Evolutionary conservation across 108 stramenopile species (phyloP), one percentile per base, ranked within the genome.

Genomic region (Craspedostauros australis): DNA sequence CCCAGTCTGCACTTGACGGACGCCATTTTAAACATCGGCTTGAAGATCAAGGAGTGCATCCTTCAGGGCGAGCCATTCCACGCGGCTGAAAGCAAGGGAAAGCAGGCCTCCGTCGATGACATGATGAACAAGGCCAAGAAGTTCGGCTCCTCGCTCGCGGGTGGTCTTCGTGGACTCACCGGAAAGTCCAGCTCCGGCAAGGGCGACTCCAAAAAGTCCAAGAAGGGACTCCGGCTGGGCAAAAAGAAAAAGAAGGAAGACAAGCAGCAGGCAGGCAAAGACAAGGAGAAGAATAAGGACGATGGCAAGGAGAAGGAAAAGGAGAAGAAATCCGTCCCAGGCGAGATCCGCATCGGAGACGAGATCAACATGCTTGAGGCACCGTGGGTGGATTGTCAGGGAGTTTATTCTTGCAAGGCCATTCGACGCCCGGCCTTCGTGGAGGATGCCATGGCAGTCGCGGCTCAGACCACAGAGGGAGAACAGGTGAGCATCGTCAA

Each of bases 371-470:
- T 92, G 40, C 68, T 86, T 11, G 79, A 86, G 36, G 75, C 80
- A 30, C 90, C 90, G 11, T 92, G 84, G 84, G 86, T 84, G 23
- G 75, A 79, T 32, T 82, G 81, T 36, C 69, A 79, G 25, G 90
- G 90, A 24, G 76, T 92, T 39, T 92, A 86, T 42, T 81, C 84
- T 28, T 88, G 86, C 46, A 92, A 92, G 54, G 77, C 86, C 2
- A 79, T 92, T 49, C 77, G 78, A 39, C 72, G 90, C 33, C 86
- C 90, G 15, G 70, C 43, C 11, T 92, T 92, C 66, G 70, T 86
- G 7, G 77, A 80, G 32, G 72, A 65, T 14, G 84, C 77, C 41
- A 88, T 92, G 42, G 60, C 56, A 3, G 18, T 46, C 7, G 73
- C 73, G 3, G 72, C 51, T 11, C 36, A 40, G 38, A 31, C 68